Evolutionary conservation across 1,139 yeast species (phyloP).

Genomic region (Sugiyamaella castrensis): DNA sequence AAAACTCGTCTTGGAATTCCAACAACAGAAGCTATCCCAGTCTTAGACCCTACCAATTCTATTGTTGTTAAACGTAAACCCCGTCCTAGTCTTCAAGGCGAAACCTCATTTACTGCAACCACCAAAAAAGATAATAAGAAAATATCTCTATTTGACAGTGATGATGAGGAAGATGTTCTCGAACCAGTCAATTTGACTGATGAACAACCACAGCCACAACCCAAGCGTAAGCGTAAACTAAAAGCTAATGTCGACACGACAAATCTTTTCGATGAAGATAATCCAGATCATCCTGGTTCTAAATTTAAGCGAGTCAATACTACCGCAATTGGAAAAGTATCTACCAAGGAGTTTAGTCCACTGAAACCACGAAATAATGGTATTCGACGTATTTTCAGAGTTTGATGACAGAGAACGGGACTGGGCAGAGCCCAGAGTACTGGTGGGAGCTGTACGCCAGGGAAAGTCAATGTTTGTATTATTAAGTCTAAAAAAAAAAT

Average conservation of each 20-base stretch:
- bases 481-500: background rate
- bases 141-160: conserved; percentile 24
- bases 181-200: conserved; percentile 1
- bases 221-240: conserved; percentile 20
- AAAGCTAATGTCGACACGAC: conserved; percentile 18
- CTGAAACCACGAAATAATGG: conserved; percentile 21
- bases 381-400: conserved; percentile 19
- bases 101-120: conserved; percentile 15
- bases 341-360: conserved; percentile 25
- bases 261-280: conserved; percentile 21
- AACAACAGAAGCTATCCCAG: background rate
- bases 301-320: conserved; percentile 24
- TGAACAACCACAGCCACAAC: conserved; percentile 1
- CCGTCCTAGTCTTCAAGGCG: conserved; percentile 14
- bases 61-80: conserved; percentile 9
- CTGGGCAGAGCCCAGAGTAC: background rate
- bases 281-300: conserved; percentile 24
- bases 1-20: background rate
- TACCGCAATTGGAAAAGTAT: conserved; percentile 8
- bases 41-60: background rate
- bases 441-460: background rate
- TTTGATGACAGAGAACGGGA: conserved; percentile 8
- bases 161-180: conserved; percentile 10
- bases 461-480: background rate
- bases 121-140: conserved; percentile 21